Evolutionary conservation across 768 basidiomycete species (phyloP).

Genomic region (Mycena maculata): DNA sequence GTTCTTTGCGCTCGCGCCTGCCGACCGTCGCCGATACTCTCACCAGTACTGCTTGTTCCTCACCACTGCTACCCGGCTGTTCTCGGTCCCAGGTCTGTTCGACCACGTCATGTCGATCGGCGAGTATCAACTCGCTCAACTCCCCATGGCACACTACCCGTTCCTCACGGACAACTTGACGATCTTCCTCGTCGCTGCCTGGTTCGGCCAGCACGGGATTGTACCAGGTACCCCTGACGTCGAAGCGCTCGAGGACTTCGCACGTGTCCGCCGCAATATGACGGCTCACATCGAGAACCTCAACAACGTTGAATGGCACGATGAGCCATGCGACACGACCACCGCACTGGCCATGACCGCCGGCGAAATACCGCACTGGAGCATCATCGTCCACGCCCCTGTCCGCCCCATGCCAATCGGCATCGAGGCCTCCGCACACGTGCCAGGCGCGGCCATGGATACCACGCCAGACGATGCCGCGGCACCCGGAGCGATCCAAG

Average conservation of each 20-base stretch:
- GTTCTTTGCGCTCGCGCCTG: neutral
- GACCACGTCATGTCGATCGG: neutral
- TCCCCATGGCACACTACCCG: constrained; percentile 2
- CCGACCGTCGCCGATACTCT: neutral
- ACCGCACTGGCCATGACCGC: too few relatives aligned
- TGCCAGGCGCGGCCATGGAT: too few relatives aligned
- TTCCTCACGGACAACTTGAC: constrained; percentile 9
- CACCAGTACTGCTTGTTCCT: constrained; percentile 6
- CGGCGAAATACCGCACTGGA: too few relatives aligned
- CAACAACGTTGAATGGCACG: neutral
- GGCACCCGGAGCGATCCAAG: too few relatives aligned
- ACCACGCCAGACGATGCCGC: too few relatives aligned
- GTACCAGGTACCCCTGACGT: neutral
- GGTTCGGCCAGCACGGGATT: constrained; percentile 11
- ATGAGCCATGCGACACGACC: neutral
- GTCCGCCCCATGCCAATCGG: too few relatives aligned
- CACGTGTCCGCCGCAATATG: neutral
- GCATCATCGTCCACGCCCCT: too few relatives aligned
- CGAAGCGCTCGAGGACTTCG: neutral
- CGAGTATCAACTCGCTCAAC: neutral
- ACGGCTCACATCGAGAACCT: neutral
- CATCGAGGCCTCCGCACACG: too few relatives aligned
- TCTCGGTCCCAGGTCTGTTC: neutral
- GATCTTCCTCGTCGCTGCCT: neutral
- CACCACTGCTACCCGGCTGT: neutral